These are phyloP conservation scores for Alternaria dauci DNA, from an alignment of 2,329 filamentous ascomycete genomes.

Conservation along the genomic window DNA sequence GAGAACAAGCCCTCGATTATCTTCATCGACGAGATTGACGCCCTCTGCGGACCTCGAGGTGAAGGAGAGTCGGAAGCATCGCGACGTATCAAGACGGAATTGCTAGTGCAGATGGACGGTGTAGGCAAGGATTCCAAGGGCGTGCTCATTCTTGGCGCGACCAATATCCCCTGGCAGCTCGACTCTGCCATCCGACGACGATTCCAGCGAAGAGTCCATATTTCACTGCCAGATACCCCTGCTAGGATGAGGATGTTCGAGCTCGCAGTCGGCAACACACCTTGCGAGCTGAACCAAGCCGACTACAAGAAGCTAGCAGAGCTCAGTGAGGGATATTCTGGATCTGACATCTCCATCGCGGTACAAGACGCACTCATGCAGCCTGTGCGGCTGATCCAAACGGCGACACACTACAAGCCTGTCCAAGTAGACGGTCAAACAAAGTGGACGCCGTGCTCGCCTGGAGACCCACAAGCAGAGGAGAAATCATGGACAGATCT, in stretches of 20 bases:
- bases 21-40: constrained; percentile 98
- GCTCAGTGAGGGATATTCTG: constrained; percentile 91
- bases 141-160: constrained; percentile 92
- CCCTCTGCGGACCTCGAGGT: constrained; percentile 87
- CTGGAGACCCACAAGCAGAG: constrained; percentile 81
- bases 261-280: constrained; percentile 90
- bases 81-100: constrained; percentile 96
- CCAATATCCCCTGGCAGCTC: constrained; percentile 98
- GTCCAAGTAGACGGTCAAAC: constrained; percentile 73
- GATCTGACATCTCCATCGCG: constrained; percentile 93
- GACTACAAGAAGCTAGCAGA: constrained; percentile 84
- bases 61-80: constrained; percentile 99
- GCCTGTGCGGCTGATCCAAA: constrained; percentile 94
- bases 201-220: constrained; percentile 96
- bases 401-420: constrained; percentile 96
- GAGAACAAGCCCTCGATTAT: constrained; percentile 99
- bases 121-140: constrained; percentile 95
- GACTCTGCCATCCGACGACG: constrained; percentile 94
- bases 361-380: constrained; percentile 98
- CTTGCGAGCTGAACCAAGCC: constrained; percentile 78
- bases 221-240: constrained; percentile 85
- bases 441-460: constrained; percentile 89
- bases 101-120: constrained; percentile 99
- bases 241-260: constrained; percentile 96
- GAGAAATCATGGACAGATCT: constrained; percentile 96